Evolutionary conservation across 1,284 basidiomycete genomes (phyloP).

Genomic region (Xerocomus amazonicus): DNA sequence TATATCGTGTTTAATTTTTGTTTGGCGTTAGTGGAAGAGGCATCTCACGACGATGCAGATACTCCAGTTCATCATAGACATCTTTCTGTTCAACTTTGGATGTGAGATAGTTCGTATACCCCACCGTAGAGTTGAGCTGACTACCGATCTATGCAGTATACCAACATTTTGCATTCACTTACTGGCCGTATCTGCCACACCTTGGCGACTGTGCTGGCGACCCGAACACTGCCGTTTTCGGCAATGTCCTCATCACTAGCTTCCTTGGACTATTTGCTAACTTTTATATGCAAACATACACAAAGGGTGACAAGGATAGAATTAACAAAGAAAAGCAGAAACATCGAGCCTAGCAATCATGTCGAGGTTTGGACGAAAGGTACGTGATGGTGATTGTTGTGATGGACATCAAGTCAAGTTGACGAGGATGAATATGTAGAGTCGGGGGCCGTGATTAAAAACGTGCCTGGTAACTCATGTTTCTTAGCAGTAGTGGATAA

Average conservation of each 20-base stretch:
- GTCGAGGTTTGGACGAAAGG: neutral
- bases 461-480: neutral
- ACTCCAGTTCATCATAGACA: constrained; percentile 87
- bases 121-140: constrained; percentile 6
- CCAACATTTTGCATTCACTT: constrained; percentile 71
- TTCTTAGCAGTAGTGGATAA: neutral
- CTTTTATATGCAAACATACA: constrained; percentile 82
- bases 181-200: constrained; percentile 62
- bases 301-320: constrained; percentile 36
- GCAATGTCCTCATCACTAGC: constrained; percentile 78
- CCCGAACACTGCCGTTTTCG: constrained; percentile 82
- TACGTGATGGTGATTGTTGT: constrained; percentile 1
- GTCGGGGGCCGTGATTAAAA: no score
- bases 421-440: no score
- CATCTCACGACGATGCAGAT: constrained; percentile 95
- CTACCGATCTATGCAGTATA: constrained; percentile 54
- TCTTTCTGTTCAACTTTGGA: constrained; percentile 85
- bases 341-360: neutral
- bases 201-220: constrained; percentile 84
- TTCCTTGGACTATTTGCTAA: constrained; percentile 91
- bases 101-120: constrained; percentile 49
- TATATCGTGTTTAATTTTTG: constrained; percentile 3
- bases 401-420: neutral
- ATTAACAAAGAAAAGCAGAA: constrained; percentile 1
- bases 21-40: constrained; percentile 80